Percentiles rank a stretch among this genome's conserved stretches.
Conservation (phyloP, 2,329 filamentous ascomycete species). For the Gliomastix tumulicola region DNA sequence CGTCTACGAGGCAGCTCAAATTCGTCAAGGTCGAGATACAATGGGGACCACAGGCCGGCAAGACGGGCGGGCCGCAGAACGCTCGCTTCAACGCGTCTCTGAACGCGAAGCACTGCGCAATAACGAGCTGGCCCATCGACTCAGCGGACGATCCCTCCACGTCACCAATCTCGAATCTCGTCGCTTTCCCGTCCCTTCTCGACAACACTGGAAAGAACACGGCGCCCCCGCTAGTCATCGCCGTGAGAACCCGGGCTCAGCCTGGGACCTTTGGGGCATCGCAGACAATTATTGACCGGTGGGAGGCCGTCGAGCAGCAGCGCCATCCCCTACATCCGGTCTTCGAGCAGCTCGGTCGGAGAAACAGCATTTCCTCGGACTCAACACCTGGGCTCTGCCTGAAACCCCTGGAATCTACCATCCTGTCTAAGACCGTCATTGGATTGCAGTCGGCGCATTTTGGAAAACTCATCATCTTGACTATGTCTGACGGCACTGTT, state of each 20-base stretch:
- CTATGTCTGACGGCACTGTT: constrained; percentile 73
- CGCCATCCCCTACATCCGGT: constrained; percentile 63
- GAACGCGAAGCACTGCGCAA: constrained; percentile 47
- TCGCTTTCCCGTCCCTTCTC: constrained; percentile 61
- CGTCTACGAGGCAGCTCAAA: constrained; percentile 64
- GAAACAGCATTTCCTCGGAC: constrained; percentile 39
- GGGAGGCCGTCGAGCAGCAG: constrained; percentile 68
- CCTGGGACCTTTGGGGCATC: constrained; percentile 46
- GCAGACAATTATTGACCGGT: constrained; percentile 72
- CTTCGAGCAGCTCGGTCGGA: constrained; percentile 70
- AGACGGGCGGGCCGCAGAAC: constrained; percentile 38
- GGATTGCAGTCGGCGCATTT: constrained; percentile 62
- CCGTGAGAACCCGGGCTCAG: constrained; percentile 60
- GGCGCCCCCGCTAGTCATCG: constrained; percentile 57
- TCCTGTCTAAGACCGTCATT: constrained; percentile 65
- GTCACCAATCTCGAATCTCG: constrained; percentile 65
- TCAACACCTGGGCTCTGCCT: constrained; percentile 32
- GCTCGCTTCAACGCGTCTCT: constrained; percentile 44
- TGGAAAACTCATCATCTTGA: constrained; percentile 64
- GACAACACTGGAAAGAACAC: constrained; percentile 51
- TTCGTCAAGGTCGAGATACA: constrained; percentile 64
- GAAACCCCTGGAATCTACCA: constrained; percentile 59
- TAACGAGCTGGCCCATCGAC: constrained; percentile 50
- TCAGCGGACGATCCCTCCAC: constrained; percentile 40
- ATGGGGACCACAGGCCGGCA: constrained; percentile 59